Evolutionary conservation across 768 basidiomycete genomes (phyloP), one percentile per base, ranked within the genome.

Genomic region (Exidia glandulosa): DNA sequence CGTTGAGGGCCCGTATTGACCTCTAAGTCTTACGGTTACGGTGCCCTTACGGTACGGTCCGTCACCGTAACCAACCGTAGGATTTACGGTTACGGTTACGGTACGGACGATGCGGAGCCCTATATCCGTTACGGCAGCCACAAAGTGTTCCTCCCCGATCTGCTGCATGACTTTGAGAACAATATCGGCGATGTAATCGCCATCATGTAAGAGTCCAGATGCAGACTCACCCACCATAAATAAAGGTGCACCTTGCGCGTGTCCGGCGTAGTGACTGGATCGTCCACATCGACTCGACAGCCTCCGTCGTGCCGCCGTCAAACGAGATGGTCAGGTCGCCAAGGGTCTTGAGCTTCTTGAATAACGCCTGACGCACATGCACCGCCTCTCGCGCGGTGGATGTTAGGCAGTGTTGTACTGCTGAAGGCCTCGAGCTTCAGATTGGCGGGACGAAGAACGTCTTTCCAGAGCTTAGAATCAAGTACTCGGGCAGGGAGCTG

Each of bases 201-300:
- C 16, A 13, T 14, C 23, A 19, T 45, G 41, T 23, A 23, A 45
- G 16, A 45, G 12, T 19, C 41, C 41, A 6, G 41, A 45, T 6
- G 9, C 6, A 5, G 16, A 14, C 6, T 45, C 41, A 6, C 41
- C 41, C 16, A 19, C 41, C 41, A 45, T 10, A 19, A n/a, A n/a
- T n/a, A n/a, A n/a, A 45, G 41, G 23, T 45, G 16, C 16, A 23
- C 9, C 5, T 45, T 14, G 12, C 41, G 41, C 16, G 41, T 45
- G 16, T 13, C 41, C 16, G 60, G 60, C 1, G 61, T 65, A 37
- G 63, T 69, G 30, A 63, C 56, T 68, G 68, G 13, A 63, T 34
- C 1, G 66, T 67, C 33, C 68, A 69, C 13, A 68, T 57, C 1
- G 68, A 65, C 29, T 68, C n/a, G 10, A 57, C 57, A n/a, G 36